A percentile compares a stretch with the other conserved stretches of the same genome.
Evolutionary conservation across 2,329 filamentous ascomycete species (phyloP).

Genomic region (Rhynchosporium graminicola): DNA sequence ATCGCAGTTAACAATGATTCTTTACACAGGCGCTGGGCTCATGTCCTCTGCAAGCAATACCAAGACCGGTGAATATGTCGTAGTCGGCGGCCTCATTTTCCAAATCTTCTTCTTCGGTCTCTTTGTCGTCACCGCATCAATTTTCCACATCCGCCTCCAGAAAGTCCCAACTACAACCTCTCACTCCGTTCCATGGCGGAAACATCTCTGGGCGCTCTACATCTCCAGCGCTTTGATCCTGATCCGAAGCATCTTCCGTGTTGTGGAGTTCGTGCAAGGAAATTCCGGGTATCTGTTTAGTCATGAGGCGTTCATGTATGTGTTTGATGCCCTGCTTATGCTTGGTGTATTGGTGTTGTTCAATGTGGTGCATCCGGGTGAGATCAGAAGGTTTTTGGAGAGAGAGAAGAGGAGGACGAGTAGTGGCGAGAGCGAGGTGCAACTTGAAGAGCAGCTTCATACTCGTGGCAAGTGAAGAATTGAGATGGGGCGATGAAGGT

Average conservation of each 20-base stretch:
- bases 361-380: slow-evolving; percentile 40
- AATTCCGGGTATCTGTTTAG: slow-evolving; percentile 45
- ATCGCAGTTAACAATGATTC: not conserved
- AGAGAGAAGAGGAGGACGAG: slow-evolving; percentile 3
- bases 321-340: slow-evolving; percentile 48
- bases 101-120: slow-evolving; percentile 52
- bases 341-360: slow-evolving; percentile 42
- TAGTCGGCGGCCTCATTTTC: slow-evolving; percentile 51
- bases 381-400: slow-evolving; percentile 8
- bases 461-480: not conserved
- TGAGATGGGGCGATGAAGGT: not conserved
- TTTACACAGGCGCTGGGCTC: not conserved
- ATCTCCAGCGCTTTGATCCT: slow-evolving; percentile 47
- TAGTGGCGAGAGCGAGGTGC: not conserved
- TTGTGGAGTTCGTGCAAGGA: slow-evolving; percentile 50
- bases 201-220: slow-evolving; percentile 46
- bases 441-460: not conserved
- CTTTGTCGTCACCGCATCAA: slow-evolving; percentile 42
- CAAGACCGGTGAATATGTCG: slow-evolving; percentile 43
- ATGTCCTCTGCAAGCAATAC: not conserved
- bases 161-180: slow-evolving; percentile 11
- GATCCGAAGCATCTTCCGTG: slow-evolving; percentile 48
- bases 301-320: slow-evolving; percentile 47
- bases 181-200: slow-evolving; percentile 24
- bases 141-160: slow-evolving; percentile 18